Evolutionary conservation across 176 grass and related monocot species (phyloP).

Genomic region (Oryza glaberrima): DNA sequence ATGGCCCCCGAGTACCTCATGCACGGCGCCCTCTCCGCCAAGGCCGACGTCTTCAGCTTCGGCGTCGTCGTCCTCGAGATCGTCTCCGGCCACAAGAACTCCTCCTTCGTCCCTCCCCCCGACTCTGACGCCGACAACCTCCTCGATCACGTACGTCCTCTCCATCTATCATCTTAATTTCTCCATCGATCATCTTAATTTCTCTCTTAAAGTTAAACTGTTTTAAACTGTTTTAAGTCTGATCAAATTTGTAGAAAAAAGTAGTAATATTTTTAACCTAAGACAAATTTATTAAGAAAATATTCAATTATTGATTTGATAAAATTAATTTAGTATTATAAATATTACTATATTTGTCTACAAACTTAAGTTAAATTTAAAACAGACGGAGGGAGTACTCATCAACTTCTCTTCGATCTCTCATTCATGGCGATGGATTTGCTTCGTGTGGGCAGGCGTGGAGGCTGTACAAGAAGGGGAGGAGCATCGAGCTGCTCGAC

Average conservation of each 20-base stretch:
- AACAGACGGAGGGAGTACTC: too few species aligned
- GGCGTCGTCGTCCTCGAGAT: slow-evolving; percentile 86
- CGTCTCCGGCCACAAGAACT: slow-evolving; percentile 77
- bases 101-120: slow-evolving; percentile 49
- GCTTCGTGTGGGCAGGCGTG: slow-evolving; percentile 54
- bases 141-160: slow-evolving; percentile 70
- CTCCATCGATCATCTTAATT: neutral
- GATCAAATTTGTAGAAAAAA: too few species aligned
- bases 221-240: too few species aligned
- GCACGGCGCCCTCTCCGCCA: slow-evolving; percentile 83
- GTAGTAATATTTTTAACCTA: too few species aligned
- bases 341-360: too few species aligned
- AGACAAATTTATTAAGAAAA: too few species aligned
- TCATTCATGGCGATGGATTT: neutral
- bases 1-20: slow-evolving; percentile 98
- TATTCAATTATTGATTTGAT: too few species aligned
- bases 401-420: neutral
- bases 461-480: slow-evolving; percentile 75
- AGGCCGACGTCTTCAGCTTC: slow-evolving; percentile 97
- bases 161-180: neutral
- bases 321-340: too few species aligned
- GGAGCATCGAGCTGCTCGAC: slow-evolving; percentile 75
- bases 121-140: slow-evolving; percentile 61
- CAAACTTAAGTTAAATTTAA: too few species aligned
- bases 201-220: too few species aligned